These are phyloP conservation scores for Alisma plantagoaquatica DNA, from an alignment of 106 monocot species.

Conservation along the genomic window DNA sequence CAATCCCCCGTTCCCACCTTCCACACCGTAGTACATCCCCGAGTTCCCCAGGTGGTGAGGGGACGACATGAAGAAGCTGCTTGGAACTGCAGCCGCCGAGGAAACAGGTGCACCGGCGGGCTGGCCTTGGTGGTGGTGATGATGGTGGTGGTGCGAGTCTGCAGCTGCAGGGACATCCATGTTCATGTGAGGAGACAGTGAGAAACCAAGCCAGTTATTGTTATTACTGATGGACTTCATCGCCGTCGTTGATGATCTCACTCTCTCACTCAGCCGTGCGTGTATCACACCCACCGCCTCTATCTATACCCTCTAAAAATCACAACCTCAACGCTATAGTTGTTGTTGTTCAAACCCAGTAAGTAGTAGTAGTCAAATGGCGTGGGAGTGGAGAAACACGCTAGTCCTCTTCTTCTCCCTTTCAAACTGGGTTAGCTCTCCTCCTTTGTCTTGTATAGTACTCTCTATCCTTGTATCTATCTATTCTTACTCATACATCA, in stretches of 20 bases:
- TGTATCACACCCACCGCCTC: too few relatives aligned
- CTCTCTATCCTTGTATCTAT: background rate
- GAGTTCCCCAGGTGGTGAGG: constrained; percentile 19
- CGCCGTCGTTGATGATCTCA: constrained; percentile 9
- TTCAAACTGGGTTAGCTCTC: background rate
- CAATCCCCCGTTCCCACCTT: constrained; percentile 34
- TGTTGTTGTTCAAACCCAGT: too few relatives aligned
- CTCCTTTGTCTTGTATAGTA: too few relatives aligned
- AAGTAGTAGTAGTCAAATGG: constrained; percentile 36
- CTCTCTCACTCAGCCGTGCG: background rate
- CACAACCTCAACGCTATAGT: too few relatives aligned
- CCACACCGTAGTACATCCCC: constrained; percentile 52
- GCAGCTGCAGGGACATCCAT: constrained; percentile 50
- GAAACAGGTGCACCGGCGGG: constrained; percentile 24
- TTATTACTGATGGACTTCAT: constrained; percentile 51
- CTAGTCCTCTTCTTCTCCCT: constrained; percentile 13
- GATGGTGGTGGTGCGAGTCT: constrained; percentile 24
- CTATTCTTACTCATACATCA: background rate
- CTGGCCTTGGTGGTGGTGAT: constrained; percentile 36
- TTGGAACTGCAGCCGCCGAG: constrained; percentile 22
- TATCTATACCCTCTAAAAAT: too few relatives aligned
- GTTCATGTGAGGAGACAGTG: constrained; percentile 72
- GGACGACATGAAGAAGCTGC: constrained; percentile 47
- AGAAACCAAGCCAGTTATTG: constrained; percentile 86
- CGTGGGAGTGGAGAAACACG: constrained; percentile 7